Evolutionary conservation across 345 rosid species (phyloP).

Genomic region (Brassica cretica): DNA sequence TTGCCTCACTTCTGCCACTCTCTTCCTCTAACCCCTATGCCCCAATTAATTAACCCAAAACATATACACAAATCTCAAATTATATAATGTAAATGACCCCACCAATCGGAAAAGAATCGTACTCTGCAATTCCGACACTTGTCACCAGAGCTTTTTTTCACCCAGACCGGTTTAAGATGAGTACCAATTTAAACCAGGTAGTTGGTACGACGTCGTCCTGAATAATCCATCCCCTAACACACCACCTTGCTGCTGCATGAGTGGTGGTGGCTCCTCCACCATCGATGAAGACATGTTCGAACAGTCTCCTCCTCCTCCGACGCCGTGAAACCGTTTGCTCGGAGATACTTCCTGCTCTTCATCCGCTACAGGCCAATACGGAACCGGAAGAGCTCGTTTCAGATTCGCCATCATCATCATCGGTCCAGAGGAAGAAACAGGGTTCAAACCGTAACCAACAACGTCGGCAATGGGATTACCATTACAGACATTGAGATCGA

Average conservation of each 20-base stretch:
- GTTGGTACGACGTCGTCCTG: slow-evolving; percentile 58
- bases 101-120: slow-evolving; percentile 22
- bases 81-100: slow-evolving; percentile 18
- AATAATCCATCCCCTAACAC: slow-evolving; percentile 56
- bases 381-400: slow-evolving; percentile 60
- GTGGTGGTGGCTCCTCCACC: slow-evolving; percentile 26
- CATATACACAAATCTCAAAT: slow-evolving; percentile 40
- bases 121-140: not conserved
- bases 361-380: slow-evolving; percentile 51
- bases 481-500: not conserved
- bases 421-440: slow-evolving; percentile 39
- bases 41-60: slow-evolving; percentile 32
- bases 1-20: slow-evolving; percentile 28
- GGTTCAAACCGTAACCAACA: slow-evolving; percentile 26
- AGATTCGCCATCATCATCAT: slow-evolving; percentile 49
- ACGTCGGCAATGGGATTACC: not conserved
- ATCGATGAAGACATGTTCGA: slow-evolving; percentile 34
- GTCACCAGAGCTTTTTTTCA: not conserved
- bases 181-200: slow-evolving; percentile 81
- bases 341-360: slow-evolving; percentile 42
- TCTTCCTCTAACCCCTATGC: slow-evolving; percentile 28
- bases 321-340: slow-evolving; percentile 56
- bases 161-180: slow-evolving; percentile 35
- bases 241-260: slow-evolving; percentile 47
- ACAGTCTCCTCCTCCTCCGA: slow-evolving; percentile 34